phyloP scores from a whole-genome alignment of 371 early-diverging fungal species.

The Chytridiales sp. region DNA sequence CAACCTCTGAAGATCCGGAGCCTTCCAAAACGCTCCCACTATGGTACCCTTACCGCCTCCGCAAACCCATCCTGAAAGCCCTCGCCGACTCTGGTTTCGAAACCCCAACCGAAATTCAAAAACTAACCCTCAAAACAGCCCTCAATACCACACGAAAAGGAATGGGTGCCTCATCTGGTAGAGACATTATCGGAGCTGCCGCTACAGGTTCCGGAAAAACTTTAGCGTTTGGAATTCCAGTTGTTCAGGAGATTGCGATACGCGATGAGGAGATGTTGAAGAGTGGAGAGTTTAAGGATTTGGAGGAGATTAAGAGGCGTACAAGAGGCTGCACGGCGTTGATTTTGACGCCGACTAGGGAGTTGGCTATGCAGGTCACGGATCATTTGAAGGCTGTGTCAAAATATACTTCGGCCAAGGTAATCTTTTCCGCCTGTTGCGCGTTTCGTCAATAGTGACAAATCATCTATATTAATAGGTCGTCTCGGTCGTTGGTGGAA shows the following conservation, averaged over 20 bases:
- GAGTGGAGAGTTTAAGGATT: neutral
- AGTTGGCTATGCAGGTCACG: constrained; percentile 62
- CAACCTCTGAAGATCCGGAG: neutral
- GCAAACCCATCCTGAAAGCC: constrained; percentile 54
- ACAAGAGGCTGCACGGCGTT: constrained; percentile 31
- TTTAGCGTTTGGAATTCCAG: constrained; percentile 61
- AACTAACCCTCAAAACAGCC: constrained; percentile 71
- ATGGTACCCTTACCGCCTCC: constrained; percentile 15
- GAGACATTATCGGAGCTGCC: constrained; percentile 96
- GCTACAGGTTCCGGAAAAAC: constrained; percentile 93
- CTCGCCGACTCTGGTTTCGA: constrained; percentile 70
- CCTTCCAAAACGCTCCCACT: neutral
- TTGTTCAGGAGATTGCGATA: constrained; percentile 43
- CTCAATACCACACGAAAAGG: constrained; percentile 54
- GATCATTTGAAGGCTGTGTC: constrained; percentile 39
- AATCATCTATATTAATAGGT: constrained; percentile 37
- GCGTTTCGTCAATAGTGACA: neutral
- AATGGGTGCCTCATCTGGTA: constrained; percentile 7
- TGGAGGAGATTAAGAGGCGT: constrained; percentile 4
- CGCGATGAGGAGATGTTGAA: constrained; percentile 3
- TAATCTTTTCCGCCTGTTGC: constrained; percentile 6
- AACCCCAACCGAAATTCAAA: constrained; percentile 94
- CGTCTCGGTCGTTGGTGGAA: constrained; percentile 87
- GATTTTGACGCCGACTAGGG: constrained; percentile 61
- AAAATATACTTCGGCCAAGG: constrained; percentile 24